Percentiles rank a stretch among this genome's conserved stretches.
Conservation (phyloP, 495 filamentous ascomycete species). For the Aspergillus leporis region DNA sequence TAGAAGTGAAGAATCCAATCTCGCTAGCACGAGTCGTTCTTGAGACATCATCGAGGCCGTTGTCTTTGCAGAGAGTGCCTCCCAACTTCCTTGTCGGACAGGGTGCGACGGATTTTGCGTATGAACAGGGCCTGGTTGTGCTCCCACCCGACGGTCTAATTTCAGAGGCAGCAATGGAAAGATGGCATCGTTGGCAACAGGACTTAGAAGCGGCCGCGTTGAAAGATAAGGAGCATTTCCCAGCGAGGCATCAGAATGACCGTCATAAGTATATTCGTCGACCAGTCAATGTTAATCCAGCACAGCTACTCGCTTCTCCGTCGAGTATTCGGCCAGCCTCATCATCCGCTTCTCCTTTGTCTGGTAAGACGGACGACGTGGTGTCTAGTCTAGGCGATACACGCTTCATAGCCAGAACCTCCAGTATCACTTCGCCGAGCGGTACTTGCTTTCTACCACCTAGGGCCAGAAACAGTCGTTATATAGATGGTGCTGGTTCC, state of each 20-base stretch:
- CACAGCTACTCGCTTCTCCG: slow-evolving; percentile 18
- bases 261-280: slow-evolving; percentile 20
- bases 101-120: slow-evolving; percentile 83
- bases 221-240: slow-evolving; percentile 16
- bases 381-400: not conserved
- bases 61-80: slow-evolving; percentile 83
- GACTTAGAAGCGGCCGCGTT: slow-evolving; percentile 65
- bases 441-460: not conserved
- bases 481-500: slow-evolving; percentile 13
- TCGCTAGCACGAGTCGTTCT: slow-evolving; percentile 80
- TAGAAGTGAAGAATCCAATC: slow-evolving; percentile 92
- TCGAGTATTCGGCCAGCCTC: slow-evolving; percentile 8
- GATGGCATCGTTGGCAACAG: slow-evolving; percentile 73
- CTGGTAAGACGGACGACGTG: not conserved
- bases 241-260: slow-evolving; percentile 21
- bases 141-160: slow-evolving; percentile 72
- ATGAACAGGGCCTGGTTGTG: slow-evolving; percentile 67
- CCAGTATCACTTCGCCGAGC: slow-evolving; percentile 4
- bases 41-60: slow-evolving; percentile 65
- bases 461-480: slow-evolving; percentile 5
- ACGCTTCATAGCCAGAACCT: not conserved
- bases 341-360: slow-evolving; percentile 9
- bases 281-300: slow-evolving; percentile 14
- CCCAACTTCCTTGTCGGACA: slow-evolving; percentile 87
- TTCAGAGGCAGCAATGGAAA: slow-evolving; percentile 68